Conservation (phyloP, 2,329 filamentous ascomycete genomes). For the Ustilaginoidea virens region DNA sequence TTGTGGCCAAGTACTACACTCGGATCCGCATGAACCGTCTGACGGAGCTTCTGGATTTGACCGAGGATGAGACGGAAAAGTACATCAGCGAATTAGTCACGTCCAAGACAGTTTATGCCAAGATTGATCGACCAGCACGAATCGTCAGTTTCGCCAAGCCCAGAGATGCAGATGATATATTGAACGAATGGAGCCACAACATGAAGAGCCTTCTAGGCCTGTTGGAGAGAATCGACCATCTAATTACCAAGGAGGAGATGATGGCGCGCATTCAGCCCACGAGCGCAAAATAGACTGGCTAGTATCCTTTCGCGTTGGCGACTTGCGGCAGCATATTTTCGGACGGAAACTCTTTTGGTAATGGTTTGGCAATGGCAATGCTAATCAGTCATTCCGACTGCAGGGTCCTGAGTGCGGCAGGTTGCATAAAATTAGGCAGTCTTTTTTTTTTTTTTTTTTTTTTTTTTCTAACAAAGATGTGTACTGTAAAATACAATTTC, state of each 20-base stretch:
- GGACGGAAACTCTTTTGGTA: no score
- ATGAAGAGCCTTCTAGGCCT: conserved; percentile 86
- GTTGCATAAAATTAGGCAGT: no score
- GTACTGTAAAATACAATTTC: no score
- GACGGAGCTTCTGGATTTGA: conserved; percentile 79
- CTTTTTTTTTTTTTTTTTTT: no score
- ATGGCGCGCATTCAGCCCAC: conserved; percentile 87
- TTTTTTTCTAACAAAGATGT: no score
- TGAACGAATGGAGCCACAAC: conserved; percentile 98
- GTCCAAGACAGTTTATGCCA: conserved; percentile 93
- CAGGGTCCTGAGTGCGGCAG: no score
- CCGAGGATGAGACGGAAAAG: conserved; percentile 93
- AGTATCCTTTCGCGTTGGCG: no score
- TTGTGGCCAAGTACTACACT: conserved; percentile 97
- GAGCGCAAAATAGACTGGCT: conserved; percentile 19
- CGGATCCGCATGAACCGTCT: conserved; percentile 86
- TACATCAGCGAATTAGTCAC: conserved; percentile 97
- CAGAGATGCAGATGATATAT: conserved; percentile 81
- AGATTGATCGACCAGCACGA: conserved; percentile 86
- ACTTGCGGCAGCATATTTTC: no score
- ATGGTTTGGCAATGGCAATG: no score
- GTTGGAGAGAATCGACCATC: conserved; percentile 83
- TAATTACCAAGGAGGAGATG: conserved; percentile 99
- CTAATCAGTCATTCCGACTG: no score
- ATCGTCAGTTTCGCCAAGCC: conserved; percentile 92